A percentile compares a stretch with the other conserved stretches of the same genome.
phyloP scores from a whole-genome alignment of 305 asterid genomes.

The Ajuga reptans region DNA sequence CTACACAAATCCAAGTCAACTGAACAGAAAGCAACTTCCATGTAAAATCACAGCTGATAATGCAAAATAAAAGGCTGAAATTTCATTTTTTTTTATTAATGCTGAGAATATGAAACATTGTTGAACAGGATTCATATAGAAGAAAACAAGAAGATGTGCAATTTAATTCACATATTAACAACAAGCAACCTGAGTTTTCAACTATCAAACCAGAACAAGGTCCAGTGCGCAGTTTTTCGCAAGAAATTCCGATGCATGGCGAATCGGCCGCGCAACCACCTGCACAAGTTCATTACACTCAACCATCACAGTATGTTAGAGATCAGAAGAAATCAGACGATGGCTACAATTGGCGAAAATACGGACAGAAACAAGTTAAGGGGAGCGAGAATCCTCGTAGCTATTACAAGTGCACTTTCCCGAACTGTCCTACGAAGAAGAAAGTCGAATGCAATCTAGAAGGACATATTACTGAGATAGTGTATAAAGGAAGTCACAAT shows the following conservation, averaged over 20 bases:
- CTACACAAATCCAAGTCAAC: not conserved
- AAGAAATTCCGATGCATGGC: slow-evolving; percentile 22
- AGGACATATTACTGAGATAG: slow-evolving; percentile 43
- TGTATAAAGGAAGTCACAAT: slow-evolving; percentile 46
- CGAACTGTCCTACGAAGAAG: slow-evolving; percentile 46
- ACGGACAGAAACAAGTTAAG: slow-evolving; percentile 51
- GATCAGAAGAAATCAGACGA: slow-evolving; percentile 56
- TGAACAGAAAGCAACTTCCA: not conserved
- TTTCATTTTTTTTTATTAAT: not conserved
- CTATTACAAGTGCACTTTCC: slow-evolving; percentile 48
- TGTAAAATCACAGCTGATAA: not conserved
- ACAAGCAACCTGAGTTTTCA: slow-evolving; percentile 25
- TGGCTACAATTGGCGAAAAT: slow-evolving; percentile 53
- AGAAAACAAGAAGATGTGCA: slow-evolving; percentile 31
- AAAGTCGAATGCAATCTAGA: slow-evolving; percentile 43
- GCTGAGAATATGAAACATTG: slow-evolving; percentile 2
- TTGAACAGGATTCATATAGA: slow-evolving; percentile 34
- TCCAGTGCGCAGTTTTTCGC: slow-evolving; percentile 24
- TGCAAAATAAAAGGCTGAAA: not conserved
- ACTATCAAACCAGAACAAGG: slow-evolving; percentile 22
- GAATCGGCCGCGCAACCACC: slow-evolving; percentile 6
- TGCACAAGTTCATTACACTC: slow-evolving; percentile 23
- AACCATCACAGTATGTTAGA: slow-evolving; percentile 42
- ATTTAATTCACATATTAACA: slow-evolving; percentile 15
- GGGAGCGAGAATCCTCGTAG: slow-evolving; percentile 57